These are phyloP conservation scores for Zymoseptoria brevis DNA, from an alignment of 2,329 filamentous ascomycete genomes.

Conservation along the genomic window DNA sequence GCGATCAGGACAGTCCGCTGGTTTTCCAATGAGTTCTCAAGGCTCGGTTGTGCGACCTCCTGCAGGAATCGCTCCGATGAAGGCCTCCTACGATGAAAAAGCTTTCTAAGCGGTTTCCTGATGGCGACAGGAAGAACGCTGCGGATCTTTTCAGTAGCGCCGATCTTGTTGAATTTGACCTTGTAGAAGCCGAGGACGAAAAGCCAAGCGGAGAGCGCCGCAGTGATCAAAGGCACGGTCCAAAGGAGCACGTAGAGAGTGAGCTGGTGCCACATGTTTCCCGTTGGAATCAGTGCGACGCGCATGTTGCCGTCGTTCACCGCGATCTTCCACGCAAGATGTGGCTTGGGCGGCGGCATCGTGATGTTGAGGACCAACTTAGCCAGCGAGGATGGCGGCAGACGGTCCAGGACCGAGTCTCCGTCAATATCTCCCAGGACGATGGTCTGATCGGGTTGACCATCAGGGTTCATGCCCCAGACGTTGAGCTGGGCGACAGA, in stretches of 20 bases:
- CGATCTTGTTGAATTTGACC: slow-evolving; percentile 53
- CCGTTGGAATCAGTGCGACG: slow-evolving; percentile 45
- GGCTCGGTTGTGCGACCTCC: slow-evolving; percentile 20
- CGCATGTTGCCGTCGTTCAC: slow-evolving; percentile 46
- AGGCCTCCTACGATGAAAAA: not conserved
- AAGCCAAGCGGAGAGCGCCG: slow-evolving; percentile 41
- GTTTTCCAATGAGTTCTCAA: slow-evolving; percentile 34
- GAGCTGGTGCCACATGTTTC: slow-evolving; percentile 46
- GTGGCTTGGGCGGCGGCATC: slow-evolving; percentile 42
- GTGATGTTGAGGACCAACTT: slow-evolving; percentile 46
- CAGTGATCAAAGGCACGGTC: slow-evolving; percentile 45
- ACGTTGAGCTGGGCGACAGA: slow-evolving; percentile 52
- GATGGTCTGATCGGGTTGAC: slow-evolving; percentile 49
- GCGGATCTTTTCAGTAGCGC: slow-evolving; percentile 25
- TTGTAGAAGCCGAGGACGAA: slow-evolving; percentile 55
- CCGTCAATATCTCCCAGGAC: slow-evolving; percentile 53
- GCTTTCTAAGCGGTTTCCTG: slow-evolving; percentile 3
- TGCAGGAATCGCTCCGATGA: slow-evolving; percentile 2
- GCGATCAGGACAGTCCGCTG: slow-evolving; percentile 44
- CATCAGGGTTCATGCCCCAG: slow-evolving; percentile 57
- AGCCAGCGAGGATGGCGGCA: slow-evolving; percentile 49
- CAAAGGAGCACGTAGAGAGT: slow-evolving; percentile 46
- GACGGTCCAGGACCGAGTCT: slow-evolving; percentile 52
- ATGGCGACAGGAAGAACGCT: slow-evolving; percentile 5
- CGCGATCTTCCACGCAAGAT: slow-evolving; percentile 46